Evolutionary conservation across 129 eudicot species (phyloP), one percentile per base, ranked within the genome.

Genomic region (Saussurea involucrata): DNA sequence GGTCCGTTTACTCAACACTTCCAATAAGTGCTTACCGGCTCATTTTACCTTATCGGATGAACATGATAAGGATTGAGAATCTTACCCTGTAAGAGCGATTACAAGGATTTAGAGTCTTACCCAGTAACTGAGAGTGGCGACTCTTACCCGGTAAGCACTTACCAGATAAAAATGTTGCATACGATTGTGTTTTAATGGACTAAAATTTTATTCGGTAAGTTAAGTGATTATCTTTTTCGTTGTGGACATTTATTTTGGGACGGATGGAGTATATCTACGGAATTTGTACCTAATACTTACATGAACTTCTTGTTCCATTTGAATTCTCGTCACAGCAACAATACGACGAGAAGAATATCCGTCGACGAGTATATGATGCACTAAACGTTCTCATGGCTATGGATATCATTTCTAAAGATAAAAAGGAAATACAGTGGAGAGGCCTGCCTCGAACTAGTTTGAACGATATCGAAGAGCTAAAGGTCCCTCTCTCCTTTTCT

Each of bases 351-450:
- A 91, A 91, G 82, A 91, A 91, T 82, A 91, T 91, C 24, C 91
- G 97, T 21, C 85, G 97, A 74, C 83, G 97, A 63, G 97, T 91
- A 24, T 91, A 91, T 58, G 97, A 91, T 55, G 91, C 97, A 1
- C 71, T 91, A 28, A 91, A 91, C 27, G 97, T 91, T 79, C 88
- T 91, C 46, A 88, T 91, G 97, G 97, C 97, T n/a, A 87, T 91
- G 91, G 95, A 91, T 84, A 88, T 91, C 25, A 91, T 88, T 15
- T 86, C 90, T 32, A 91, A 89, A 78, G 97, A 88, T 72, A 91
- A 85, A 75, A 91, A 91, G 60, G 95, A 91, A 76, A 88, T 91
- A 80, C 95, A 86, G 66, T 91, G 97, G 97, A 72, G 84, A 15
- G 84, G 84, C 32, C 64, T 81, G 18, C 84, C 84, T 37, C 71